Evolutionary conservation across 2,329 filamentous ascomycete species (phyloP).

Genomic region (Sordariomycetes sp.): DNA sequence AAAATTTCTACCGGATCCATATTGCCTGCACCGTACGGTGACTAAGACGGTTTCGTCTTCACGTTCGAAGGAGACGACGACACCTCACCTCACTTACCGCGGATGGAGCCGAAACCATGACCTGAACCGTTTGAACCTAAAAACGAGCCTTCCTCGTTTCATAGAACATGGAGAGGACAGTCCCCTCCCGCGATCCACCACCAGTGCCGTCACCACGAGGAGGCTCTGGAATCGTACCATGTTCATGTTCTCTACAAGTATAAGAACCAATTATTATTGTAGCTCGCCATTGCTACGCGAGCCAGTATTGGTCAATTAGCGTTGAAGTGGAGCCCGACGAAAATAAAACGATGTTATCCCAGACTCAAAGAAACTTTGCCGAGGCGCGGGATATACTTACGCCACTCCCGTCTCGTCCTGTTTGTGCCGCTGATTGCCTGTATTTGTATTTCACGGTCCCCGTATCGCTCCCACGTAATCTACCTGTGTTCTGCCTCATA

Average conservation of each 20-base stretch:
- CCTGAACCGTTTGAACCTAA: too few relatives aligned
- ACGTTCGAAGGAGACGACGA: neutral
- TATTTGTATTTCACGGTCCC: neutral
- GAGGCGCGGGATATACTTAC: neutral
- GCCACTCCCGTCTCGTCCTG: neutral
- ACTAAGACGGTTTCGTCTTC: too few relatives aligned
- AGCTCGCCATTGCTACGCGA: neutral
- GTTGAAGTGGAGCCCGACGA: neutral
- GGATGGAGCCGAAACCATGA: neutral
- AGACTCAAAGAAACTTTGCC: neutral
- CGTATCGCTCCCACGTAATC: neutral
- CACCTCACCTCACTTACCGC: neutral
- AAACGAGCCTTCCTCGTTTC: too few relatives aligned
- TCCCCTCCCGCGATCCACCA: too few relatives aligned
- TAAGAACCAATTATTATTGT: too few relatives aligned
- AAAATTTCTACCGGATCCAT: neutral
- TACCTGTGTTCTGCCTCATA: neutral
- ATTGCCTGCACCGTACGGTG: too few relatives aligned
- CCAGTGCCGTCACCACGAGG: too few relatives aligned
- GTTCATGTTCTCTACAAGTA: too few relatives aligned
- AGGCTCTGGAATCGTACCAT: too few relatives aligned
- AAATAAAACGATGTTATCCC: neutral
- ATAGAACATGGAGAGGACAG: too few relatives aligned
- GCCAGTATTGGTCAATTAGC: neutral
- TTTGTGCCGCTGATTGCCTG: neutral